Base-by-base conservation (phyloP, 225 moss, liverwort and hornwort genomes). In the Physcomitrium patens region DNA sequence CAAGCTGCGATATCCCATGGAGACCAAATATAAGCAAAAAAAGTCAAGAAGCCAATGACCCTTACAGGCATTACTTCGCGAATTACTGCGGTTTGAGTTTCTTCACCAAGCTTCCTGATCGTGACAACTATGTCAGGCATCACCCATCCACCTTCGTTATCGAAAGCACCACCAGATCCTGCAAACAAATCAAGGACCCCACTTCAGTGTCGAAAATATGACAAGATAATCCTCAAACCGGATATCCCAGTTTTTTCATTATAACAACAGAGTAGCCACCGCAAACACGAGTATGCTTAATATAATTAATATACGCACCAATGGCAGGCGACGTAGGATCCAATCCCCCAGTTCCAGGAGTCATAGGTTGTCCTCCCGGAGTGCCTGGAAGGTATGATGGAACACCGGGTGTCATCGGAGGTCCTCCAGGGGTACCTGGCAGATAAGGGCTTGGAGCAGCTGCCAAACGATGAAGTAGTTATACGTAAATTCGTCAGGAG, bases 331-430 rank as follows among this genome's bases (percentile, higher is more conserved):
- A 97, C 37, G 96, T 89, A 28, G 96, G 92, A 80, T 97, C 96
- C 63, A 97, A 79, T 60, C 83, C 87, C 67, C 96, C 92, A 76
- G 87, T 91, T 66, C 96, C 96, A 55, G 94, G 94, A 22, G 93
- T 97, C 96, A 94, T 91, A 14, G 94, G 96, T 71, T 97, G 96
- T 41, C 96, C 96, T 72, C 94, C 94, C 62, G 96, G 94, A 60
- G 94, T 94, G 22, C 94, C 91, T 17, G 94, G 92, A 74, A 92
- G 86, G 69, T 92, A 97, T 61, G 88, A 85, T 62, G 96, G 89
- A 69, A 93, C 87, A 27, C 96, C 92, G n/a, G 96, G 96, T 41
- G 94, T 97, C 96, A 97, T 94, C 10, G 96, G 96, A 67, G 91
- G 94, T 48, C 92, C 96, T 72, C 96, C 96, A 22, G 94, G 94